phyloP scores from a whole-genome alignment of 176 grass and related monocot genomes.

The Chloris gayana region DNA sequence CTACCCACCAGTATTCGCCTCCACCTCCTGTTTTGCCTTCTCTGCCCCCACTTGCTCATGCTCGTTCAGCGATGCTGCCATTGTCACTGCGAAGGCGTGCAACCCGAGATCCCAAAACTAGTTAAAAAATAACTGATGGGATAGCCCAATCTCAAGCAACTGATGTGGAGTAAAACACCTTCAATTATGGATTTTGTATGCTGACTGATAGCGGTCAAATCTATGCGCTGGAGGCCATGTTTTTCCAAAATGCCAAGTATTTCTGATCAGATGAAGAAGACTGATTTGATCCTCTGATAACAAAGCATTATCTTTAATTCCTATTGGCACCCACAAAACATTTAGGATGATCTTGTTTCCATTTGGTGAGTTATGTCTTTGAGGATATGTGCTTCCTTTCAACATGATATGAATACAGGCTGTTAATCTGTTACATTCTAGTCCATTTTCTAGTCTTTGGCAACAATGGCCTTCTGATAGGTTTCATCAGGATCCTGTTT shows the following conservation, averaged over 20 bases:
- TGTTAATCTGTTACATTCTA: not conserved
- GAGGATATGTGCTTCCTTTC: not conserved
- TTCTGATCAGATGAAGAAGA: not conserved
- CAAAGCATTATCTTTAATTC: not conserved
- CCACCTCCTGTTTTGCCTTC: no score
- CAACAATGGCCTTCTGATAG: not conserved
- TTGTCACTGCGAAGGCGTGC: no score
- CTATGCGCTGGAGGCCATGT: not conserved
- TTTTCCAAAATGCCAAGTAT: not conserved
- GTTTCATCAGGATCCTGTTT: not conserved
- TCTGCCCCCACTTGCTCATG: no score
- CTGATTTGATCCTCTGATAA: not conserved
- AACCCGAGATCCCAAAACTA: no score
- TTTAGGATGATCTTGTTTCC: not conserved
- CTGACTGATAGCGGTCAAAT: not conserved
- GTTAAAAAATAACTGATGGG: no score
- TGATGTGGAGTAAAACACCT: not conserved
- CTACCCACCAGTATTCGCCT: no score
- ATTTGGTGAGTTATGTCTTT: not conserved
- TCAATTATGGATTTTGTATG: not conserved
- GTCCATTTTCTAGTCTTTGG: not conserved
- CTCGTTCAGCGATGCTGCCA: no score
- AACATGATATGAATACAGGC: not conserved
- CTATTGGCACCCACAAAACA: not conserved
- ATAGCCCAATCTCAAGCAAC: no score